Evolutionary conservation across 169 alveolate species (phyloP).

Genomic region (Plasmodium yoelii): DNA sequence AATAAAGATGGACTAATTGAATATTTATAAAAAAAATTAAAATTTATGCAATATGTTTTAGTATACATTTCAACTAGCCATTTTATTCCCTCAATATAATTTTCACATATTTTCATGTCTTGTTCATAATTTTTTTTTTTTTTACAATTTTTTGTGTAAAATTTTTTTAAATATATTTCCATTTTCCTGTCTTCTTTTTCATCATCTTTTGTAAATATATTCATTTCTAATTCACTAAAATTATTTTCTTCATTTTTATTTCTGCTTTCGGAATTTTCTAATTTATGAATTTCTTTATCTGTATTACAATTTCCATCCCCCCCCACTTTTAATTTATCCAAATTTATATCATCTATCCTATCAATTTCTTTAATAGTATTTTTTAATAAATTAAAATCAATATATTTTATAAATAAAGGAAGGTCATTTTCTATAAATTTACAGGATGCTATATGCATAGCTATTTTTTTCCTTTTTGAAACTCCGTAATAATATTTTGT

Average conservation of each 20-base stretch:
- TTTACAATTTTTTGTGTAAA: slow-evolving; percentile 34
- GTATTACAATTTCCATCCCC: background rate
- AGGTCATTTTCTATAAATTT: slow-evolving; percentile 32
- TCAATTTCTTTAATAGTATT: slow-evolving; percentile 5
- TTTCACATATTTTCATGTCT: slow-evolving; percentile 58
- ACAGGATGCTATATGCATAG: slow-evolving; percentile 55
- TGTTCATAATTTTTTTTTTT: slow-evolving; percentile 36
- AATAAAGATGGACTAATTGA: slow-evolving; percentile 48
- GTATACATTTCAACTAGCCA: slow-evolving; percentile 77
- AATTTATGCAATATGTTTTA: slow-evolving; percentile 64
- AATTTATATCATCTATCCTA: background rate
- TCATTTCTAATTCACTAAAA: background rate
- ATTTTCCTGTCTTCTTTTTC: slow-evolving; percentile 27
- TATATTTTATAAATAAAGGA: slow-evolving; percentile 20
- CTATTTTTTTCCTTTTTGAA: slow-evolving; percentile 49
- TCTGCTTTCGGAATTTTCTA: background rate
- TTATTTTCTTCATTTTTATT: background rate
- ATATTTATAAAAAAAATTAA: slow-evolving; percentile 73
- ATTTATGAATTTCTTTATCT: background rate
- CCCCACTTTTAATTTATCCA: background rate
- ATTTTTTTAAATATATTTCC: slow-evolving; percentile 15
- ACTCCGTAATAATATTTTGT: slow-evolving; percentile 5
- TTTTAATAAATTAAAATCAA: slow-evolving; percentile 16
- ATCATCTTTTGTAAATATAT: background rate
- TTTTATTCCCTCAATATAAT: slow-evolving; percentile 62